These are phyloP conservation scores for Diaporthe humulicola DNA, from an alignment of 2,329 filamentous ascomycete genomes.

Conservation along the genomic window DNA sequence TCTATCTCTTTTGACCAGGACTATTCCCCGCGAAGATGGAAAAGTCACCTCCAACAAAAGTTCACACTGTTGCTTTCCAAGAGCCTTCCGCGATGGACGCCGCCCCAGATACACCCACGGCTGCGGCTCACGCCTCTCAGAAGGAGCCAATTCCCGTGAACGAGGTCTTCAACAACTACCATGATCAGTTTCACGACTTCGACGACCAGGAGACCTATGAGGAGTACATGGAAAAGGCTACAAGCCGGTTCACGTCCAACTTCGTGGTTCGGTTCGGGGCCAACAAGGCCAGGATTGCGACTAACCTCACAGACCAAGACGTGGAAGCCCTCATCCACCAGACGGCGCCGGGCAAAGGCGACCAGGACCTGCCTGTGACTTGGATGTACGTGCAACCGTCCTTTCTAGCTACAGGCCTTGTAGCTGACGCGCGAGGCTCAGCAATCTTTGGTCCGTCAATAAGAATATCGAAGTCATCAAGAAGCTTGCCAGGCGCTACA, in stretches of 20 bases:
- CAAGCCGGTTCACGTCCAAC: slow-evolving; percentile 60
- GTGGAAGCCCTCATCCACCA: slow-evolving; percentile 54
- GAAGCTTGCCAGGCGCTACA: slow-evolving; percentile 71
- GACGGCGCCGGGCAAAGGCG: slow-evolving; percentile 46
- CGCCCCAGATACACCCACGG: slow-evolving; percentile 40
- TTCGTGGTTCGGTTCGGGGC: slow-evolving; percentile 77
- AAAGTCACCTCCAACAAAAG: neutral
- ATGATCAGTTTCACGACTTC: slow-evolving; percentile 62
- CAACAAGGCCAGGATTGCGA: slow-evolving; percentile 66
- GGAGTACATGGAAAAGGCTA: slow-evolving; percentile 56
- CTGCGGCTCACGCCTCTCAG: slow-evolving; percentile 7
- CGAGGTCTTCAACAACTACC: slow-evolving; percentile 31
- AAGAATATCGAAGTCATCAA: slow-evolving; percentile 68
- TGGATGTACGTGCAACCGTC: slow-evolving; percentile 72
- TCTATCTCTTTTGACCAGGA: neutral
- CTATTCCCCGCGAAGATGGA: neutral
- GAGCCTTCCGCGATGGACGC: slow-evolving; percentile 35
- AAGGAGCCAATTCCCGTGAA: slow-evolving; percentile 27
- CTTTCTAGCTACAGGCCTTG: slow-evolving; percentile 20
- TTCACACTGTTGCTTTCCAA: slow-evolving; percentile 17
- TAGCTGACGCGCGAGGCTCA: slow-evolving; percentile 46
- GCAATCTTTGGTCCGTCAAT: slow-evolving; percentile 79
- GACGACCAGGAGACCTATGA: slow-evolving; percentile 64
- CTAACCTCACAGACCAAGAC: slow-evolving; percentile 61
- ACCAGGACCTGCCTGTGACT: slow-evolving; percentile 63